Evolutionary conservation across 441 rosid genomes (phyloP).

Genomic region (Corymbia citriodora): DNA sequence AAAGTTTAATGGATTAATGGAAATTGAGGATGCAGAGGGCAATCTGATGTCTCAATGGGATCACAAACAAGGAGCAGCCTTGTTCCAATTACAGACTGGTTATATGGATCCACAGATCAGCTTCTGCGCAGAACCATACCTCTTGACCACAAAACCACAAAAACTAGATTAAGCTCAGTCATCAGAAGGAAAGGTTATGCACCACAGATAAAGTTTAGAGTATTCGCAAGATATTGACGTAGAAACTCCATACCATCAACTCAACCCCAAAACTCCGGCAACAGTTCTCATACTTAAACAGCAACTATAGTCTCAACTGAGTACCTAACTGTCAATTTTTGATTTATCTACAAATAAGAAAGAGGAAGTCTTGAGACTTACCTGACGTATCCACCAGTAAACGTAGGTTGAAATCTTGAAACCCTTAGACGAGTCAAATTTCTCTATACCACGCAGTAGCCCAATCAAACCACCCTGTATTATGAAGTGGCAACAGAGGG

Average conservation of each 20-base stretch:
- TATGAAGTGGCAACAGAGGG: neutral
- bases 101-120: neutral
- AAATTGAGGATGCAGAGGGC: neutral
- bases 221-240: neutral
- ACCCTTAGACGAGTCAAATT: constrained; percentile 93
- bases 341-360: neutral
- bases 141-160: neutral
- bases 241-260: neutral
- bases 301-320: neutral
- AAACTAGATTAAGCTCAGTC: neutral
- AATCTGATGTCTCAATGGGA: neutral
- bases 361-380: constrained; percentile 11
- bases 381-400: constrained; percentile 99
- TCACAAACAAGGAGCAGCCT: neutral
- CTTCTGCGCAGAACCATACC: neutral
- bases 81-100: neutral
- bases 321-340: neutral
- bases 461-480: constrained; percentile 93
- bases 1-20: neutral
- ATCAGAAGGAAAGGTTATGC: neutral
- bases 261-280: neutral
- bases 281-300: neutral
- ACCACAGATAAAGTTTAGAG: neutral
- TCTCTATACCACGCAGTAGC: constrained; percentile 88
- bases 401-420: constrained; percentile 94